Evolutionary conservation across 73 alveolate genomes (phyloP), one percentile per base, ranked within the genome.

Genomic region (Blepharisma stoltei): DNA sequence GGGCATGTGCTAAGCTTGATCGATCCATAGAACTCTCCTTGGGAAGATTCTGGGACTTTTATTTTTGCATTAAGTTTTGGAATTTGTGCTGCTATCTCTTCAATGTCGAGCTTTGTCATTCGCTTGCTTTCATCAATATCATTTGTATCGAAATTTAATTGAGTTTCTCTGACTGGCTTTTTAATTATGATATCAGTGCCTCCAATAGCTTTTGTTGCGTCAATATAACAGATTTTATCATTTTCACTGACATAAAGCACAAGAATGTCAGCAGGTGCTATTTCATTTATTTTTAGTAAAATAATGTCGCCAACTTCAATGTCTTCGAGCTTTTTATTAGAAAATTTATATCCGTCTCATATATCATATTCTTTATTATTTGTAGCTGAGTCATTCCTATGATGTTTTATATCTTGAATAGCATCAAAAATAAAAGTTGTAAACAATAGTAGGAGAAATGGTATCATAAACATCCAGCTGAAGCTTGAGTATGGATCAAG

Each of bases 61-160:
- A 60, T 66, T 71, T 87, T 75, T 5, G 89, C 86, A 20, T 83
- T 86, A 9, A 82, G 77, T 66, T 89, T 90, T 8, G 98, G 98
- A 32, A 32, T 32, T 32, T 32, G 41, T 9, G 48, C 55, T 44
- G 81, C 87, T 27, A 60, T 20, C n/a, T 60, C 73, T 14, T 14
- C 73, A 25, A 14, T 60, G 14, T 14, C 14, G 2, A 20, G 37
- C 49, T 60, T 60, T 14, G 23, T 4, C 49, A 25, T 14, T n/a
- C 2, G 18, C 2, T 38, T 18, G 14, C 46, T 38, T 60, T 60
- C 48, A 9, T 25, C 73, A 20, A 60, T n/a, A 25, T 20, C 73
- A 8, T 14, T 14, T 14, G 46, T 18, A 25, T 60, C 73, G 5
- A 60, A 8, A 8, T 60, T 60, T n/a, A 8, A 14, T 25, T 60